Evolutionary conservation across 495 filamentous ascomycete genomes (phyloP).

Genomic region (Aspergillus incahuasiensis): DNA sequence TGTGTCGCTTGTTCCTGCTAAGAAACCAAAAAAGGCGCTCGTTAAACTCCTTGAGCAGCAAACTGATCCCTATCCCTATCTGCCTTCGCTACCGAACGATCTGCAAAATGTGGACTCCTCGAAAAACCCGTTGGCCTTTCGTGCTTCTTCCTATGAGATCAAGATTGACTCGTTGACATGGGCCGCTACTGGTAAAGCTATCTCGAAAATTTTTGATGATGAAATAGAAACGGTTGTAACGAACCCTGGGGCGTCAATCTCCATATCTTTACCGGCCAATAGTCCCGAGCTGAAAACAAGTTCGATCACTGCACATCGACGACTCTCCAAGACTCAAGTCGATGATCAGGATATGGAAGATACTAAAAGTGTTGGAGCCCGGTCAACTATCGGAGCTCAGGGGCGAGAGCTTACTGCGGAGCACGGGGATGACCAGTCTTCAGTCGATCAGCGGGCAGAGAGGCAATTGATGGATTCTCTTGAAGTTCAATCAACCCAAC

Average conservation of each 20-base stretch:
- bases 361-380: slow-evolving; percentile 8
- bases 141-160: slow-evolving; percentile 29
- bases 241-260: slow-evolving; percentile 37
- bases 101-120: slow-evolving; percentile 29
- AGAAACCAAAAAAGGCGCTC: slow-evolving; percentile 61
- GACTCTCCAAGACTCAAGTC: slow-evolving; percentile 11
- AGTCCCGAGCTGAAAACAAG: slow-evolving; percentile 16
- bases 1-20: slow-evolving; percentile 57
- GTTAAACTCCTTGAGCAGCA: slow-evolving; percentile 58
- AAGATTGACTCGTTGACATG: slow-evolving; percentile 40
- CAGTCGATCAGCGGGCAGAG: slow-evolving; percentile 38
- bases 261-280: slow-evolving; percentile 32
- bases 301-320: slow-evolving; percentile 12
- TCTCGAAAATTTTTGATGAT: slow-evolving; percentile 46
- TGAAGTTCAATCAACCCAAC: slow-evolving; percentile 30
- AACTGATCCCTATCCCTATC: slow-evolving; percentile 72
- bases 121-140: slow-evolving; percentile 27
- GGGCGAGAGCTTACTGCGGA: slow-evolving; percentile 15
- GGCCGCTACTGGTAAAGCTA: slow-evolving; percentile 51
- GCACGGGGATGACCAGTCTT: slow-evolving; percentile 35
- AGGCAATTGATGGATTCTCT: slow-evolving; percentile 40
- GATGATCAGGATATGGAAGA: slow-evolving; percentile 18
- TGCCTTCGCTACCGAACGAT: slow-evolving; percentile 50
- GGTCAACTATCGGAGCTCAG: slow-evolving; percentile 14
- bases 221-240: slow-evolving; percentile 37